Evolutionary conservation across 169 alveolate genomes (phyloP), one percentile per base, ranked within the genome.

Genomic region (Cryptosporidium tyzzeri): DNA sequence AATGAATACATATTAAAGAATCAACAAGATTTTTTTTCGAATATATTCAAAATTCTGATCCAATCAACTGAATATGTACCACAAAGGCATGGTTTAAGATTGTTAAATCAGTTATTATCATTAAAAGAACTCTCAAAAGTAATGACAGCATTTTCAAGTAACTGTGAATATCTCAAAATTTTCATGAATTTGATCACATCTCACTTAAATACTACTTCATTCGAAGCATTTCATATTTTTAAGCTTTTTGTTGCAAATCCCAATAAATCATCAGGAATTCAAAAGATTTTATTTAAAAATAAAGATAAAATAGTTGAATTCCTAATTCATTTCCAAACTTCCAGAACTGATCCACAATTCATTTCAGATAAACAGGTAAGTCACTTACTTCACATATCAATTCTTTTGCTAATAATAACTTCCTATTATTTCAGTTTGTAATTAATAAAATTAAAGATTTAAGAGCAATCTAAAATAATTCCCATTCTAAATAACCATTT

Each of bases 161-260:
- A 45, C 51, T 33, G 50, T 45, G 75, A 80, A 44, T 80, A 80
- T 18, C 53, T 80, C 18, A 61, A 80, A 41, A 33, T 80, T 37
- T 80, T 80, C 18, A 80, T 80, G 89, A 59, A 62, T 14, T 41
- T 80, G 70, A 59, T 80, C 29, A 61, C 75, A 41, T 80, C 89
- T 44, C 12, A 65, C 18, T 37, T 80, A 41, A 35, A 59, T 8
- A 44, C 89, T 33, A 80, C 29, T 8, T 80, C 89, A 62, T 86
- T 53, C 10, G 91, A 91, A 70, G 89, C 93, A 53, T 91, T 91
- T 45, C 93, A 91, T 62, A 53, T 91, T 8, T 91, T 91, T 91
- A 91, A 91, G 84, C 84, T 91, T 50, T 91, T 91, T 69, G 87
- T 85, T 61, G 93, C 93, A 9, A 91, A 91, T 59, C 93, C 93